Base-by-base conservation (phyloP, 495 filamentous ascomycete genomes). In the Annulohypoxylon stygium region DNA sequence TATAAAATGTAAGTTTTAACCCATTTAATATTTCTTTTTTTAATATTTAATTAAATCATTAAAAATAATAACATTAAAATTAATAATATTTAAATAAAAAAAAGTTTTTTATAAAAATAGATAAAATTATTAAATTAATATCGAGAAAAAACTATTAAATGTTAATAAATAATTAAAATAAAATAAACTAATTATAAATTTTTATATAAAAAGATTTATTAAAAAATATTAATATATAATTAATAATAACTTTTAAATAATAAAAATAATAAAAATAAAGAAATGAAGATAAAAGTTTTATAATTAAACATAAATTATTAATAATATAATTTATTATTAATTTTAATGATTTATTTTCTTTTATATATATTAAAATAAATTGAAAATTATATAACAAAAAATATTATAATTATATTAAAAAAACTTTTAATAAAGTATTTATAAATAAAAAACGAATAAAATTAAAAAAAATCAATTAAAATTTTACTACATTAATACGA, bases 61-160 rank as follows among this genome's bases (percentile, higher is more conserved):
- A 45, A 45, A 16, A 16, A 45, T 45, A 45, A 45, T 45, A 45
- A 45, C 16, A 9, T n/a, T n/a, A 45, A 45, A 6, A 45, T 45
- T 45, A 45, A 45, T 45, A 45, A 45, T 3, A 14, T 16, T n/a
- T 45, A 45, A 45, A n/a, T n/a, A n/a, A 45, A 45, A 45, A 45
- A 45, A 45, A 2, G 2, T 2, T 45, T 16, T 45, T 45, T 45
- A 3, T 3, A n/a, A 1, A 45, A n/a, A 16, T 45, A n/a, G 4
- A 45, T 45, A 2, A 45, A n/a, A 45, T 45, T 2, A n/a, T 45
- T n/a, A 45, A 45, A 16, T n/a, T 45, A n/a, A n/a, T 45, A n/a
- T n/a, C 16, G n/a, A 2, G 4, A 45, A 45, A 9, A 45, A 6
- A 1, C 16, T 45, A 1, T 16, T 45, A n/a, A n/a, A 3, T 3